Percentiles rank a stretch among this genome's conserved stretches.
Conservation (phyloP, 1,139 yeast species). For the Nakaseomyces delphensis region DNA sequence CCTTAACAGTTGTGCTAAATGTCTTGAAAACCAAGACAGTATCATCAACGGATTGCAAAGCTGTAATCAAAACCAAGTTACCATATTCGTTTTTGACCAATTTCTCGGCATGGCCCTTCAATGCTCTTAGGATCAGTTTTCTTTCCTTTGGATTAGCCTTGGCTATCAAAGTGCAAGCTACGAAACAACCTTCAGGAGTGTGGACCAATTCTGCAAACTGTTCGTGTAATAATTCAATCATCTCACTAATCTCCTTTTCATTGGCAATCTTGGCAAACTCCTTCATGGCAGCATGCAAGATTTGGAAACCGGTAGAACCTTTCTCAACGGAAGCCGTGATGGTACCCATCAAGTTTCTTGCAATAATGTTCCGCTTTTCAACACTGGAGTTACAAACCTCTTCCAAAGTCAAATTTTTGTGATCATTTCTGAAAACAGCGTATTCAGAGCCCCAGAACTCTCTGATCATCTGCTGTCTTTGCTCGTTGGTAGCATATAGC, state of each 20-base stretch:
- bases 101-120: slow-evolving; percentile 65
- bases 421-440: slow-evolving; percentile 78
- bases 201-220: slow-evolving; percentile 93
- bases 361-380: slow-evolving; percentile 74
- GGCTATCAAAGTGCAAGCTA: slow-evolving; percentile 72
- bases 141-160: slow-evolving; percentile 89
- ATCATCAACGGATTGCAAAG: slow-evolving; percentile 87
- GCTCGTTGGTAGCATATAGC: slow-evolving; percentile 74
- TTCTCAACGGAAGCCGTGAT: slow-evolving; percentile 87
- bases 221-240: slow-evolving; percentile 74
- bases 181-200: slow-evolving; percentile 89
- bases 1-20: slow-evolving; percentile 53
- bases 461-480: slow-evolving; percentile 81
- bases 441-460: slow-evolving; percentile 98
- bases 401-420: slow-evolving; percentile 50
- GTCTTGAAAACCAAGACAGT: slow-evolving; percentile 75
- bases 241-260: slow-evolving; percentile 63
- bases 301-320: slow-evolving; percentile 94
- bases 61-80: slow-evolving; percentile 65
- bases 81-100: slow-evolving; percentile 82
- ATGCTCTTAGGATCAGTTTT: slow-evolving; percentile 60
- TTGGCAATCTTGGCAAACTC: slow-evolving; percentile 69
- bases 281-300: slow-evolving; percentile 91
- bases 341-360: slow-evolving; percentile 71
- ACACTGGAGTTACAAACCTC: slow-evolving; percentile 62